Base-by-base conservation (phyloP, 2,329 filamentous ascomycete species). In the Ophiocordyceps australis region DNA sequence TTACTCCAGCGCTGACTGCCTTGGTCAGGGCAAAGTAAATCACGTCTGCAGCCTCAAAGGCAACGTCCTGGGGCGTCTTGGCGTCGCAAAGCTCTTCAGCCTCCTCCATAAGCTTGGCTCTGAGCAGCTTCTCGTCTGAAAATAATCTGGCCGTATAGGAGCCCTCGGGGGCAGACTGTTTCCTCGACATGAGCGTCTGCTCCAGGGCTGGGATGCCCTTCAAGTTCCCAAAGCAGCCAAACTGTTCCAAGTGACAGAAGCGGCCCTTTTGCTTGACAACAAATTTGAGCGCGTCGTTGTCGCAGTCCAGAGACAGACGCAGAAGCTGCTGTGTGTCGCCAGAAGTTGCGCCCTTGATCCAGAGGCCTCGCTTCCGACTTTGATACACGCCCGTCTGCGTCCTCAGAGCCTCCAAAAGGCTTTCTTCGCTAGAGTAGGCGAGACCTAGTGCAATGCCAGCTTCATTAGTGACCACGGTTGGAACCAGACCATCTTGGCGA, bases 51-150 rank as follows among this genome's bases (percentile, higher is more conserved):
- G 89, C 83, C 51, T 98, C 89, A 35, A 92, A 92, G 3, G 89
- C 82, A 33, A 93, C 68, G 10, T 95, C 79, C 34, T 85, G 65
- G 32, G 79, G 77, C 0, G 72, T 74, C 36, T 72, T 73, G 11
- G 89, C 86, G 35, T 89, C 73, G 43, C 86, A 94, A 22, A 98
- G 64, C 55, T 98, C 89, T 43, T 91, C 80, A 0, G 89, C 89
- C 50, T 98, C 89, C 51, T 98, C 89, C 73, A 95, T 91, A 29
- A 98, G 94, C 62, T 98, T 98, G 4, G 89, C 89, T 22, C 80
- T 67, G 28, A 94, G 55, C 28, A 98, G 65, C 48, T 91, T 85
- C 38, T 81, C 70, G 35, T 98, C 89, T 12, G 76, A 85, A 59
- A 95, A 98, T 2, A 98, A 59, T 18, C 86, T 66, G 12, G 83